Evolutionary conservation across 345 rosid species (phyloP), one percentile per base, ranked within the genome.

Genomic region (Hirschfeldia incana): DNA sequence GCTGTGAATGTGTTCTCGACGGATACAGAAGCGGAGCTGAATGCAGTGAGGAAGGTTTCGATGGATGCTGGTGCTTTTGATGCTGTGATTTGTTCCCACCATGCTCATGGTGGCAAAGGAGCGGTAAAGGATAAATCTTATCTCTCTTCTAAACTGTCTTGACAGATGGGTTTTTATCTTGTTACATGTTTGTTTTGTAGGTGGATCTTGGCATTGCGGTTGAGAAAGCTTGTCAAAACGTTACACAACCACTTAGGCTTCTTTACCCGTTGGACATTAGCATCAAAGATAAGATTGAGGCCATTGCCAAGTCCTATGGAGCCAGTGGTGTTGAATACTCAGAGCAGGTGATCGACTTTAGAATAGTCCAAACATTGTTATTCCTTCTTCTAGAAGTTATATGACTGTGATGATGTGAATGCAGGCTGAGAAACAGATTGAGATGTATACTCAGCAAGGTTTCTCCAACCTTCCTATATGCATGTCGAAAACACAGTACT

Each of bases 21-120:
- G 26, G 99, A 96, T 81, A 86, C 94, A 0, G 89, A 92, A 81
- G 97, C 94, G 73, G 99, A 96, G 74, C 82, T 96, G 33, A 86
- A 85, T 83, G 89, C 97, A n/a, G 98, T 96, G 29, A 92, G 76
- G 85, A 85, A 77, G 49, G 90, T 94, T 49, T 89, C 99, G 2
- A 69, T 96, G 86, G 86, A 85, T 37, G 97, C 98, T 4, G 97
- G 99, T 64, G 98, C 99, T 39, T 93, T 83, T 80, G 93, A 93
- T 85, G 98, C 98, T 4, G 97, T 53, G 4, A 53, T 16, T 53
- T 53, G 59, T 53, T 53, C 92, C 16, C 99, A 96, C 80, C 99
- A 96, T 81, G 98, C 97, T 62, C 95, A 93, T 79, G 98, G 94
- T 82, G 99, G 99, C 5, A 89, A 89, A 83, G 98, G 99, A 92